Evolutionary conservation across 148 eudicot species (phyloP), one percentile per base, ranked within the genome.

Genomic region (Arbutus unedo): DNA sequence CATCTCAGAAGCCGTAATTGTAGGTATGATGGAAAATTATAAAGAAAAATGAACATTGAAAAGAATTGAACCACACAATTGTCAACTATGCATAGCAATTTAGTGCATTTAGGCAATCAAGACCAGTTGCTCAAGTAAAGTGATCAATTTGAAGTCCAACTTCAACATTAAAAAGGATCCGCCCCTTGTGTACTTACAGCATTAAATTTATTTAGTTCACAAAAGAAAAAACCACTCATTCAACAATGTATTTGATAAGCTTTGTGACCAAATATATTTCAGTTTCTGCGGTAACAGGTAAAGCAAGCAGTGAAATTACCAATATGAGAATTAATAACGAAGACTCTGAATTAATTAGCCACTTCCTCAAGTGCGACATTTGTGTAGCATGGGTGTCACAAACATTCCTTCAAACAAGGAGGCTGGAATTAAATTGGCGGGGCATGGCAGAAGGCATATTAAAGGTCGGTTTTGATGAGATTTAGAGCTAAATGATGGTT

Each of bases 1-100:
- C 16, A 79, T 79, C 79, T 81, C 78, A 83, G 82, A 60, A 68
- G 47, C 41, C 14, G 31, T n/a, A 15, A 31, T 71, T 48, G 43
- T 38, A 4, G 45, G 16, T 79, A 79, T n/a, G 16, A 60, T 60
- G 21, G 54, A 18, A 62, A 60, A 60, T 21, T 41, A 60, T 18
- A 8, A 11, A 5, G 0, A 13, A 44, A 51, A n/a, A 72, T 6
- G n/a, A 19, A 57, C 51, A 77, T 2, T 18, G 11, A 43, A 16
- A 31, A 14, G 8, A 31, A 31, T 31, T 54, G 23, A 77, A 53
- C 31, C 4, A 5, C 8, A 0, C 41, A n/a, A 77, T 47, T 23
- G 23, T 25, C 60, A 76, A 51, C 59, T 49, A 50, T 25, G 10
- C 31, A 53, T 1, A 49, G 41, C 16, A 54, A 77, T 18, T 50